Evolutionary conservation across 1,139 yeast species (phyloP).

Genomic region (Arxiozyma slooffiae): DNA sequence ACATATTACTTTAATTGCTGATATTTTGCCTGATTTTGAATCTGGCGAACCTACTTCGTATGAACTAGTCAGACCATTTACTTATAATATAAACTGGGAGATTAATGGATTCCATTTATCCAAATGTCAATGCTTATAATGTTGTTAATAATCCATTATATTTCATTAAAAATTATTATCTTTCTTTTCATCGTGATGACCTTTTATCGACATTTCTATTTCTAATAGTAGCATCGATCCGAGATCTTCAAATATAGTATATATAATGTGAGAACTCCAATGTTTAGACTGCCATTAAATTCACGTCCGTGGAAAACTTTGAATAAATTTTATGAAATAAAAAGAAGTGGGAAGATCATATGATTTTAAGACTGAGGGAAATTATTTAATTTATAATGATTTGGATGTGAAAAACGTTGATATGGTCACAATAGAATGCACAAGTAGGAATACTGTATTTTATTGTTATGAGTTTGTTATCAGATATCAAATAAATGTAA

Average conservation of each 20-base stretch:
- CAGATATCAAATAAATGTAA: constrained; percentile 63
- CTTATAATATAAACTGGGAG: constrained; percentile 54
- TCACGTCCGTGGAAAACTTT: constrained; percentile 91
- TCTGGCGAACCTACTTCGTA: constrained; percentile 67
- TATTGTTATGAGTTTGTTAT: constrained; percentile 72
- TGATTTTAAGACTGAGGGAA: constrained; percentile 53
- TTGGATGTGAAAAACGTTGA: constrained; percentile 61
- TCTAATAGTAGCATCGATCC: constrained; percentile 57
- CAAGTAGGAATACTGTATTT: constrained; percentile 58
- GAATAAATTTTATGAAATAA: constrained; percentile 54
- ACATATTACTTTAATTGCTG: constrained; percentile 67
- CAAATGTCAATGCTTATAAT: constrained; percentile 79
- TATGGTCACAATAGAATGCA: constrained; percentile 53
- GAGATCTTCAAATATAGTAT: constrained; percentile 48
- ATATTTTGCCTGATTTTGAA: constrained; percentile 65
- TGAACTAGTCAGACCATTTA: constrained; percentile 63
- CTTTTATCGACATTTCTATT: constrained; percentile 40
- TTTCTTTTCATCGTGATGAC: constrained; percentile 63
- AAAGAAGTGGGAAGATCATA: constrained; percentile 58
- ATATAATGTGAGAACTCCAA: constrained; percentile 48
- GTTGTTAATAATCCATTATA: constrained; percentile 84
- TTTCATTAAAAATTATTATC: constrained; percentile 64
- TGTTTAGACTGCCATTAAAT: constrained; percentile 52
- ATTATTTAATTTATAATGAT: constrained; percentile 51
- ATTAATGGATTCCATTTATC: constrained; percentile 45